Base-by-base conservation (phyloP, 2,329 filamentous ascomycete genomes). In the Aspergillus floridensis region DNA sequence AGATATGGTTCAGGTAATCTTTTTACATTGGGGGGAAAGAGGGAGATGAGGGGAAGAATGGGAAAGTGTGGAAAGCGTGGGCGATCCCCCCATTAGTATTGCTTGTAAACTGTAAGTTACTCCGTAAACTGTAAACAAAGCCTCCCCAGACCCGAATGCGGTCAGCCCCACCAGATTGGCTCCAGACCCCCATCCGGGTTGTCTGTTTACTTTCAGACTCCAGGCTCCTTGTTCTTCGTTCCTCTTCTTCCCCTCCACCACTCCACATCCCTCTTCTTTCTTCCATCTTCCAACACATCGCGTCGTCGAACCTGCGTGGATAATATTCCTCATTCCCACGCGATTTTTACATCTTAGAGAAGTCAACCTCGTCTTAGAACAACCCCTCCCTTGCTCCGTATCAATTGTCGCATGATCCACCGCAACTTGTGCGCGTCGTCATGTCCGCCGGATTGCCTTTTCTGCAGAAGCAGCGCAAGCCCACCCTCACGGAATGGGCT, bases 401-500 rank as follows among this genome's bases (percentile, higher is more conserved):
- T 62, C 60, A 52, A 48, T 67, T 66, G 76, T 84, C 82, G 82
- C 83, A 76, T 77, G 70, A 65, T 61, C 70, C 72, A 72, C 56
- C 47, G 31, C 24, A 50, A 55, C 53, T 51, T 59, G 59, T 56
- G 59, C 62, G 49, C 58, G 64, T 65, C 67, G 83, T 73, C 68
- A 90, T 90, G 87, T 86, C 86, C 63, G 78, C 79, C 68, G 79
- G 78, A 66, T 86, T 88, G 72, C 85, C 86, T 68, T 96, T 90
- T 86, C 83, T 96, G 73, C 85, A 88, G 76, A 84, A 84, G 75
- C 90, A 95, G 83, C 88, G 90, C 80, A 96, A 96, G 83, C 83
- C 82, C 68, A 91, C 93, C 65, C 84, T 96, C 58, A 76, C 86
- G 68, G 88, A 90, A 63, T 82, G 96, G 63, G 91, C 91, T 60